Evolutionary conservation across 2,329 filamentous ascomycete genomes (phyloP).

Genomic region (Verruconis gallopava): DNA sequence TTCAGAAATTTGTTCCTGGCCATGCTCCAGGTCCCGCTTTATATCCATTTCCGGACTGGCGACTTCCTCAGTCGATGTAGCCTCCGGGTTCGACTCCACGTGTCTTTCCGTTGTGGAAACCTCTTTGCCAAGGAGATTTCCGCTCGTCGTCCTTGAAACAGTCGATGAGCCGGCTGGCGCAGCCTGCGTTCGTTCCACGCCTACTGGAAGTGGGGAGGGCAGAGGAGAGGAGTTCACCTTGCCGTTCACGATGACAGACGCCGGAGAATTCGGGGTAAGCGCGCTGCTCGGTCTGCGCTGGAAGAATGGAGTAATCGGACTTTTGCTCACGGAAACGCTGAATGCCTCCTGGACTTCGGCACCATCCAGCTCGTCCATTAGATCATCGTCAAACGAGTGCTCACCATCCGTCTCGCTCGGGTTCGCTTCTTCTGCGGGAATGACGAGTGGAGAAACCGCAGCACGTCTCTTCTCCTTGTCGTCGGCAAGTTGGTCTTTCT

Average conservation of each 20-base stretch:
- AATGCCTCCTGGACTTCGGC: slow-evolving; percentile 76
- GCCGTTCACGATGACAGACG: background rate
- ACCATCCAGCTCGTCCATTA: slow-evolving; percentile 74
- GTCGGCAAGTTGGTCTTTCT: background rate
- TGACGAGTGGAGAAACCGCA: slow-evolving; percentile 1
- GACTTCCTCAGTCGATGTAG: background rate
- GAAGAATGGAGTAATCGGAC: slow-evolving; percentile 60
- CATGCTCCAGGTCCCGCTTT: too few species aligned
- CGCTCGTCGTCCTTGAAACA: background rate
- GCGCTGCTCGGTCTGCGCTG: slow-evolving; percentile 1
- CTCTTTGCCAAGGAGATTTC: background rate
- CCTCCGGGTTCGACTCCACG: background rate
- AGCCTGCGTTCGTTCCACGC: too few species aligned
- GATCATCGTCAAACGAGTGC: slow-evolving; percentile 66
- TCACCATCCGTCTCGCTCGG: slow-evolving; percentile 23
- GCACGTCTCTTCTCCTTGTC: slow-evolving; percentile 2
- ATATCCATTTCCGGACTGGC: background rate
- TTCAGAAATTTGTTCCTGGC: too few species aligned
- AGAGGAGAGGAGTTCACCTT: background rate
- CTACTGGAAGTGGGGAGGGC: background rate
- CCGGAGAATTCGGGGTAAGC: background rate
- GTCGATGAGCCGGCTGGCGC: background rate
- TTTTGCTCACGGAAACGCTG: slow-evolving; percentile 65
- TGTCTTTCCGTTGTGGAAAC: background rate
- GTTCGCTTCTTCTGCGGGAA: background rate